These are phyloP conservation scores for Sclerotinia nivalis DNA, from an alignment of 2,329 filamentous ascomycete genomes.

Conservation along the genomic window DNA sequence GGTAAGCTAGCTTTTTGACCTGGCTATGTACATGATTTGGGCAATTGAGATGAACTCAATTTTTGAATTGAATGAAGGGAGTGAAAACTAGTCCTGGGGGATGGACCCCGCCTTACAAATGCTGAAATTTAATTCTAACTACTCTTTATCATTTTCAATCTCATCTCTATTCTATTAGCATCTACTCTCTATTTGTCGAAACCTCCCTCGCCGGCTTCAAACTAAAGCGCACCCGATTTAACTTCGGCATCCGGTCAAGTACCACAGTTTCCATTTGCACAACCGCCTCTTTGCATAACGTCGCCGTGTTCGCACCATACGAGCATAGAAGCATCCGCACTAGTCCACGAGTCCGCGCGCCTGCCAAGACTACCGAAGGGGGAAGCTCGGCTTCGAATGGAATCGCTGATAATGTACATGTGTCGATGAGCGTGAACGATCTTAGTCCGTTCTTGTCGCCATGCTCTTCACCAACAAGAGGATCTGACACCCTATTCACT, in stretches of 20 bases:
- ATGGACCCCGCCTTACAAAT: no score
- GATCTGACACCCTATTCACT: constrained; percentile 9
- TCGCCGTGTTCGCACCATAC: constrained; percentile 29
- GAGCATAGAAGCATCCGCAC: constrained; percentile 38
- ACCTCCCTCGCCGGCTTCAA: background rate
- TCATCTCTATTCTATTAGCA: background rate
- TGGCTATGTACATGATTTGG: no score
- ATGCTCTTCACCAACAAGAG: background rate
- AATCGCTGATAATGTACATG: constrained; percentile 38
- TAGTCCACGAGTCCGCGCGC: constrained; percentile 41
- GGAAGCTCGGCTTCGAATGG: constrained; percentile 40
- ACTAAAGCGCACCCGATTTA: constrained; percentile 23
- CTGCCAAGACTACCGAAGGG: constrained; percentile 39
- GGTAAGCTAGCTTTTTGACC: no score
- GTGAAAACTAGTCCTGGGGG: no score
- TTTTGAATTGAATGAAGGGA: no score
- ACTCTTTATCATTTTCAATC: no score
- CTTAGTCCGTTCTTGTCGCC: background rate
- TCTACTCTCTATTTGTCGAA: background rate
- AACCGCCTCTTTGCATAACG: constrained; percentile 29
- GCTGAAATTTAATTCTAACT: no score
- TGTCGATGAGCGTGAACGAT: constrained; percentile 42
- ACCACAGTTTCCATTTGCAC: constrained; percentile 28
- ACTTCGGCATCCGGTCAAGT: constrained; percentile 25
- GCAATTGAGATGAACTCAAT: no score